Evolutionary conservation across 176 grass and related monocot genomes (phyloP).

Genomic region (Carex cristatella): DNA sequence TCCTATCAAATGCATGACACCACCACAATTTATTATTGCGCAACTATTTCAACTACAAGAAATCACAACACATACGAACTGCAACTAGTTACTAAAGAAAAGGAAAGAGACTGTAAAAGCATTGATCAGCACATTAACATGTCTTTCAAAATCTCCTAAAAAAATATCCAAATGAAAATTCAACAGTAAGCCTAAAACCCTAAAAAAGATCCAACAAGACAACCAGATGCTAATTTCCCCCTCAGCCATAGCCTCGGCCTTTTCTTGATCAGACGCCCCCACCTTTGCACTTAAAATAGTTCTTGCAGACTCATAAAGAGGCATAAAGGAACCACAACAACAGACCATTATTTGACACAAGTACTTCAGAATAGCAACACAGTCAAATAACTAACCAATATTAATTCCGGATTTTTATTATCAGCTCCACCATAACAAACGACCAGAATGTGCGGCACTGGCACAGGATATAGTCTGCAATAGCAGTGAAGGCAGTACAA

Average conservation of each 20-base stretch:
- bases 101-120: not conserved
- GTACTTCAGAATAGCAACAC: not conserved
- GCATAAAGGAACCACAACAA: not conserved
- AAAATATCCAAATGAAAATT: not conserved
- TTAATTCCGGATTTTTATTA: not conserved
- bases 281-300: not conserved
- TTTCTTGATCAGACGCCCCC: not conserved
- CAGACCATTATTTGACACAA: not conserved
- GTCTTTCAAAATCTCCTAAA: not conserved
- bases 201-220: not conserved
- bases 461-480: not conserved
- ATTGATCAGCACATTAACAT: not conserved
- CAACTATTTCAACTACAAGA: not conserved
- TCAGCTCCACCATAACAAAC: not conserved
- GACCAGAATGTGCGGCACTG: not conserved
- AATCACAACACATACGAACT: not conserved
- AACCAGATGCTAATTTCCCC: no score
- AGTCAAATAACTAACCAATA: not conserved
- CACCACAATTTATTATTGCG: no score
- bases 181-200: not conserved
- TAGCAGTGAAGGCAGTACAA: not conserved
- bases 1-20: no score
- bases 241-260: not conserved
- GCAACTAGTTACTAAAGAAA: no score
- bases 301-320: not conserved